These are phyloP conservation scores for Alternaria alternata DNA, from an alignment of 2,329 filamentous ascomycete species.

Conservation along the genomic window DNA sequence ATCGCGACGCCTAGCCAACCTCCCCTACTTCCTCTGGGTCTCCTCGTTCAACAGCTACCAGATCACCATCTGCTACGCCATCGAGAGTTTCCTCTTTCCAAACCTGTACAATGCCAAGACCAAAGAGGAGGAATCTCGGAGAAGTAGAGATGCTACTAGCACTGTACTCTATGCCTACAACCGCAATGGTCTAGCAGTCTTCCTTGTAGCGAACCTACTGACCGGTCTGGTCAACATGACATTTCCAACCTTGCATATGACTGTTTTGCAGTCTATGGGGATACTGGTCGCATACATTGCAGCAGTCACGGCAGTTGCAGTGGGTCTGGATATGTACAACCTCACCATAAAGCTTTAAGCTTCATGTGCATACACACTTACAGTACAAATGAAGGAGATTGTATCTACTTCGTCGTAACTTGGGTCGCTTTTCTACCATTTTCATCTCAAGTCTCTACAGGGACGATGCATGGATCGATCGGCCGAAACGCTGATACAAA, in stretches of 20 bases:
- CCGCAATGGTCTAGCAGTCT: constrained; percentile 83
- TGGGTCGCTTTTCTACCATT: no score
- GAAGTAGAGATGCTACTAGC: constrained; percentile 76
- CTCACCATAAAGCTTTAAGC: constrained; percentile 74
- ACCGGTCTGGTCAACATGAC: constrained; percentile 91
- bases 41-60: constrained; percentile 90
- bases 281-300: constrained; percentile 78
- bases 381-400: no score
- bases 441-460: no score
- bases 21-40: constrained; percentile 93
- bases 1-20: constrained; percentile 88
- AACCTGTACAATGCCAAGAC: constrained; percentile 67
- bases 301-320: constrained; percentile 71
- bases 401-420: neutral
- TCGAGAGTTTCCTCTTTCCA: constrained; percentile 83
- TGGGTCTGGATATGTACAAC: constrained; percentile 70
- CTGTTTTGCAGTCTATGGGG: constrained; percentile 70
- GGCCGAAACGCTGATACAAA: neutral
- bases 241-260: constrained; percentile 79
- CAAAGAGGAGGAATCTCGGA: constrained; percentile 67
- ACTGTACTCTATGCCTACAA: constrained; percentile 85
- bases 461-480: no score
- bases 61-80: constrained; percentile 76
- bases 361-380: neutral
- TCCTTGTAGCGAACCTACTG: constrained; percentile 85